Evolutionary conservation across 495 filamentous ascomycete species (phyloP).

Genomic region (Xylaria grammica): DNA sequence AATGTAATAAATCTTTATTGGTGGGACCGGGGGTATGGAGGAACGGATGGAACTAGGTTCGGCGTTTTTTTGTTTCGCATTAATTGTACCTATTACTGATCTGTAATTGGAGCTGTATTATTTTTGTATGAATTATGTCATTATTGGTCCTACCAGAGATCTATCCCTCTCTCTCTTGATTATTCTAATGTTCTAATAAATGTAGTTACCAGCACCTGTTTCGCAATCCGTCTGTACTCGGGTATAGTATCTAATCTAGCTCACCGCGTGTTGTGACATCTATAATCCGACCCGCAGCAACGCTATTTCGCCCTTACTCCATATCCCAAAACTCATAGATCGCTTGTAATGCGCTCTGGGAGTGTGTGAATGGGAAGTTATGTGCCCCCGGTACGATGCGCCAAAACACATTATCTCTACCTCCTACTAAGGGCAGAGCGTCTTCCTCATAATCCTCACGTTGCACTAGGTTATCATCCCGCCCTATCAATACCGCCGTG

Average conservation of each 20-base stretch:
- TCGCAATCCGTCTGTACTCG: background rate
- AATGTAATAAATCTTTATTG: background rate
- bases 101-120: conserved; percentile 10
- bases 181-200: background rate
- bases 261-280: background rate
- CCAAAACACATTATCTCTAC: conserved; percentile 47
- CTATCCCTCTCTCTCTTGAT: background rate
- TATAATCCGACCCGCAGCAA: background rate
- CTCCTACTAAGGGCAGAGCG: conserved; percentile 44
- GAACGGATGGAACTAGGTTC: background rate
- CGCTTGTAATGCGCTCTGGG: conserved; percentile 41
- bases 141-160: background rate
- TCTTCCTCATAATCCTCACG: conserved; percentile 41
- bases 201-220: background rate
- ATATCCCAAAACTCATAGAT: conserved; percentile 50
- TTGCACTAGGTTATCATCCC: conserved; percentile 55
- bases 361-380: conserved; percentile 57
- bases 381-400: conserved; percentile 52
- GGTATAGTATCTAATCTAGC: background rate
- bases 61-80: background rate
- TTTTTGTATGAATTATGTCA: conserved; percentile 9
- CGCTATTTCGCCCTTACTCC: background rate
- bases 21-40: background rate
- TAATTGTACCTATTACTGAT: background rate
- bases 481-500: conserved; percentile 55